phyloP scores from a whole-genome alignment of 2,329 filamentous ascomycete genomes.

The Pezicula rhizophila region DNA sequence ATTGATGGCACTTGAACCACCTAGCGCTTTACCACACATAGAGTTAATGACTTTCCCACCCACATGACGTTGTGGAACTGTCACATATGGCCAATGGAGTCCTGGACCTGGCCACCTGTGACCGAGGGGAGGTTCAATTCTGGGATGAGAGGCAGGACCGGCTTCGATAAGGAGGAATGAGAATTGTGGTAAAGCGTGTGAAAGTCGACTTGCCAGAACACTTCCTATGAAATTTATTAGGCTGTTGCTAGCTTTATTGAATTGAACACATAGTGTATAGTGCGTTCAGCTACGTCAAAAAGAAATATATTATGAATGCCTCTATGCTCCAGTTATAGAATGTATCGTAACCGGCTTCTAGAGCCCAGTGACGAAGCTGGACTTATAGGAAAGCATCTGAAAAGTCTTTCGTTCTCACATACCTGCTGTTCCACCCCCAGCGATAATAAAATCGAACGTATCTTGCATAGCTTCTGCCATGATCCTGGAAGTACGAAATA shows the following conservation, averaged over 20 bases:
- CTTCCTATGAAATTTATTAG: slow-evolving; percentile 18
- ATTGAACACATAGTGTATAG: too few species aligned
- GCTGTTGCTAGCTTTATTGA: too few species aligned
- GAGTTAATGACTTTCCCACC: slow-evolving; percentile 21
- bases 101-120: background rate
- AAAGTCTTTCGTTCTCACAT: too few species aligned
- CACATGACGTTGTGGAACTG: slow-evolving; percentile 23
- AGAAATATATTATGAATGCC: too few species aligned
- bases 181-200: slow-evolving; percentile 17
- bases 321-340: too few species aligned
- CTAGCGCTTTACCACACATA: slow-evolving; percentile 33
- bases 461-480: too few species aligned
- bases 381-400: too few species aligned
- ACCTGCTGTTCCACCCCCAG: slow-evolving; percentile 30
- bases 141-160: slow-evolving; percentile 17
- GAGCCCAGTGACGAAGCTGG: too few species aligned
- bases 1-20: slow-evolving; percentile 36
- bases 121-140: slow-evolving; percentile 2
- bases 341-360: too few species aligned
- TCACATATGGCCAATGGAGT: slow-evolving; percentile 29
- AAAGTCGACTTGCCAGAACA: slow-evolving; percentile 29
- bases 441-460: slow-evolving; percentile 29
- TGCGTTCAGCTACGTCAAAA: too few species aligned
- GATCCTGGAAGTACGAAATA: too few species aligned
- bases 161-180: slow-evolving; percentile 34